These are phyloP conservation scores for Ophiostoma triangulosporum DNA, from an alignment of 2,329 filamentous ascomycete species.

Conservation along the genomic window DNA sequence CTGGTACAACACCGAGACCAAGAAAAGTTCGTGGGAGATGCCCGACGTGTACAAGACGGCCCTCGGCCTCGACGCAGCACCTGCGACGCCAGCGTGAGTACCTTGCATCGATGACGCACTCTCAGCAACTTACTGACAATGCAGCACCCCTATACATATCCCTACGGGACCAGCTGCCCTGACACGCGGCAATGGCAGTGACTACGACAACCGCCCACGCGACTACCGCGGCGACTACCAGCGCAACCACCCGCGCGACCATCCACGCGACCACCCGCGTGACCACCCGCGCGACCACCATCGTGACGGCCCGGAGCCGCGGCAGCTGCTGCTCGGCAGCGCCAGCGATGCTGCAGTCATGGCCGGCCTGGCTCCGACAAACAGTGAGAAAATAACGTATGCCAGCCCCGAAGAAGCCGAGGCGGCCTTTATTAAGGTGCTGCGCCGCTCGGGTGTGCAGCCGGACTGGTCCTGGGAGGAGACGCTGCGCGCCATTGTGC, in stretches of 20 bases:
- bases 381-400: slow-evolving; percentile 64
- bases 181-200: slow-evolving; percentile 12
- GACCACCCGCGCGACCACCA: background rate
- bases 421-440: slow-evolving; percentile 79
- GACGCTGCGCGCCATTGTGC: slow-evolving; percentile 71
- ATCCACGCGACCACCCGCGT: background rate
- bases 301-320: slow-evolving; percentile 28
- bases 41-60: slow-evolving; percentile 70
- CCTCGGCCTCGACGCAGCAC: slow-evolving; percentile 42
- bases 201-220: slow-evolving; percentile 1
- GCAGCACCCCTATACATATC: slow-evolving; percentile 18
- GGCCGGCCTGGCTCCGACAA: slow-evolving; percentile 43
- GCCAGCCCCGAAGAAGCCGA: slow-evolving; percentile 76
- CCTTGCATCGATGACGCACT: background rate
- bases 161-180: slow-evolving; percentile 24
- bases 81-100: slow-evolving; percentile 30
- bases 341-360: slow-evolving; percentile 29
- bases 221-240: slow-evolving; percentile 3
- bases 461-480: slow-evolving; percentile 91
- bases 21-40: slow-evolving; percentile 90
- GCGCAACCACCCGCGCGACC: background rate
- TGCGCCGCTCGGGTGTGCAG: slow-evolving; percentile 74
- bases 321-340: slow-evolving; percentile 43
- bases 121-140: background rate
- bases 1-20: slow-evolving; percentile 88